Evolutionary conservation across 2,329 filamentous ascomycete genomes (phyloP), one percentile per base, ranked within the genome.

Genomic region (Apiospora aurea): DNA sequence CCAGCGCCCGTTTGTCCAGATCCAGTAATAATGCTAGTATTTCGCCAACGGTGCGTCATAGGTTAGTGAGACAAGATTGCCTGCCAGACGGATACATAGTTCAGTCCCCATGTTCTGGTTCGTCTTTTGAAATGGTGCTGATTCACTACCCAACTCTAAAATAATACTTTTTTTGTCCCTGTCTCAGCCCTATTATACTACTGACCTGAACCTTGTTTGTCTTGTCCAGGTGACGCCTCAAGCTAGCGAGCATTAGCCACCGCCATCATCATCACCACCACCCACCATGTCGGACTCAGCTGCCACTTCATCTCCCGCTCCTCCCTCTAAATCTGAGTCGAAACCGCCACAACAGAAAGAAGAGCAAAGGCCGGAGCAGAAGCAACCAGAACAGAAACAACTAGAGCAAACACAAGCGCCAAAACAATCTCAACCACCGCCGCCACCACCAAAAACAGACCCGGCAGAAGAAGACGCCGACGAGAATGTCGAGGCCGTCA

Each of bases 391-490:
- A 26, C 21, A 66, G 18, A n/a, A 66, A 11, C 41, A 67, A 21
- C 13, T 6, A 47, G n/a, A 47, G 11, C n/a, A 68, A 47, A 34
- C 26, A 21, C 14, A 38, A 34, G 43, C 61, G n/a, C 21, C 61
- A 29, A 16, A 34, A 24, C 26, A 14, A 57, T 7, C 51, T 18
- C 16, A 24, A n/a, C 41, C 34, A 16, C 11, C 66, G 41, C 41
- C 18, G 38, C 53, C 53, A 61, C 53, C 53, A 38, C 43, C 57
- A 18, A 6, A 67, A 49, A 43, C 67, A n/a, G 21, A 38, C 26
- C 24, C 41, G 66, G 24, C 46, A 34, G 41, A 68, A 68, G 38
- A 68, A 49, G 67, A 41, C 44, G 61, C 34, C 38, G 67, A 69
- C 18, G 13, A 46, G 26, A 26, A 46, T 43, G 44, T 34, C 10